Conservation (phyloP, 2,329 filamentous ascomycete species). For the Xylaria sp. region DNA sequence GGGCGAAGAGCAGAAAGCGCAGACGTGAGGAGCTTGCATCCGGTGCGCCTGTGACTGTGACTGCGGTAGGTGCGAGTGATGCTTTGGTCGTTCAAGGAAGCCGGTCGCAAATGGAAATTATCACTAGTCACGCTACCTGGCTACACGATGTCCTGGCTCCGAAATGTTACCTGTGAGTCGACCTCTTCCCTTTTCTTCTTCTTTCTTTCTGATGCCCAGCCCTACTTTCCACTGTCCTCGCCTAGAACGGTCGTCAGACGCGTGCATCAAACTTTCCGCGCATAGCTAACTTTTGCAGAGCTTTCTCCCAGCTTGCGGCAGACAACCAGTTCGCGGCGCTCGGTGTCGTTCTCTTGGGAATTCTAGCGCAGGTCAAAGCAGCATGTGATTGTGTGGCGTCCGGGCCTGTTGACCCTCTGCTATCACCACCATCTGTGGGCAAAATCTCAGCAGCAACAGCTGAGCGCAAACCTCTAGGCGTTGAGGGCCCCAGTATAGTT, state of each 20-base stretch:
- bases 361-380: constrained; percentile 67
- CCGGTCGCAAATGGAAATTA: constrained; percentile 26
- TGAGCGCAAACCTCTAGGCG: not conserved
- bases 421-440: not conserved
- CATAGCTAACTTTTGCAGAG: constrained; percentile 50
- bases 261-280: not conserved
- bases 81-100: constrained; percentile 3
- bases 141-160: constrained; percentile 54
- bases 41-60: constrained; percentile 24
- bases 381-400: constrained; percentile 53
- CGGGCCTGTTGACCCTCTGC: not conserved
- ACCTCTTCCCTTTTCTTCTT: constrained; percentile 7
- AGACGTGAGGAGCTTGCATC: constrained; percentile 47
- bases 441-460: not conserved
- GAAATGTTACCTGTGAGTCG: constrained; percentile 57
- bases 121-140: constrained; percentile 50
- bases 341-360: constrained; percentile 73
- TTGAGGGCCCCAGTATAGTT: not conserved
- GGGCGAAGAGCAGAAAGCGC: constrained; percentile 53
- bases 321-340: constrained; percentile 78
- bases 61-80: constrained; percentile 19
- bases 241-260: too few species aligned
- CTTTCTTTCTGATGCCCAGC: not conserved
- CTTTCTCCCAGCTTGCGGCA: constrained; percentile 75
- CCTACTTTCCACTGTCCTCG: not conserved